Base-by-base conservation (phyloP, 495 filamentous ascomycete genomes). In the Xylaria palmicola region DNA sequence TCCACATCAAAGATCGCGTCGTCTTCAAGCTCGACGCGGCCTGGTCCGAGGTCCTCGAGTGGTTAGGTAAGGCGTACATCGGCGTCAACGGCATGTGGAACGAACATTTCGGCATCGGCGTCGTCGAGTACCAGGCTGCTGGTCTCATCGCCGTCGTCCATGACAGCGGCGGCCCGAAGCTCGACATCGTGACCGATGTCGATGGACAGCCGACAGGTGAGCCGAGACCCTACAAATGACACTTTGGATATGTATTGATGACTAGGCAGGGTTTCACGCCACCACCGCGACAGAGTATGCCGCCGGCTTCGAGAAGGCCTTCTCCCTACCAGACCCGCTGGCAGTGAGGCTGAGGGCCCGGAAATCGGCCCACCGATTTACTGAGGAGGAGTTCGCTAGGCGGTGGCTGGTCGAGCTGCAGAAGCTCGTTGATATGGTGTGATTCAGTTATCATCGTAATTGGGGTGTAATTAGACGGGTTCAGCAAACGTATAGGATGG, bases 41-140 rank as follows among this genome's bases (percentile, higher is more conserved):
- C 39, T 98, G 93, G 92, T 85, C 87, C 6, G 83, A 91, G 59
- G 89, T 98, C 41, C 81, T 95, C 12, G 79, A 86, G 22, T 91
- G 90, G 84, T 79, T 98, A 45, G 75, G 83, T 39, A 82, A 77
- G 20, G 83, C 87, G 30, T 92, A 85, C 54, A 81, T 98, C 24
- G 94, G 94, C 36, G 91, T 94, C 3, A 98, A 98, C 68, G 92
- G 87, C 56, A 98, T 98, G 94, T 98, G 95, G 94, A 98, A 97
- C 69, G 94, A 98, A 76, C 94, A 98, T 74, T 98, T 98, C 69
- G 95, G 94, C 17, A 98, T 98, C 62, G 94, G 94, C 5, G 93
- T 98, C 17, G 94, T 98, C 6, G 94, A 98, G 77, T 98, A 98
- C 69, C 94, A 96, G 73, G 94, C 94, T 7, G 95, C 94, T 0